phyloP scores from a whole-genome alignment of 2,329 filamentous ascomycete species.

The Penicillium sp. region DNA sequence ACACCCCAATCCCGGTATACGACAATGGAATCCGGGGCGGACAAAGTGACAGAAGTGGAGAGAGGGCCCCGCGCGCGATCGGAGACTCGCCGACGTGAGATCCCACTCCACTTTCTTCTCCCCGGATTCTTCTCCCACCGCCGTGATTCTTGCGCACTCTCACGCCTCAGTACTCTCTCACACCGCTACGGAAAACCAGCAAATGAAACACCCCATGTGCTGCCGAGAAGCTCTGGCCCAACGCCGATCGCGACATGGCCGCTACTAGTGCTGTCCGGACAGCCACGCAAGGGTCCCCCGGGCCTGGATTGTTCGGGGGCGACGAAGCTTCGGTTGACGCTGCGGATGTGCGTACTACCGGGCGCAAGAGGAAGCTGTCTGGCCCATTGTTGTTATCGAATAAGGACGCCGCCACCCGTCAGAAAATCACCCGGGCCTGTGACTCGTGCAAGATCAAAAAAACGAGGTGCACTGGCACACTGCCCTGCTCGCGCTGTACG shows the following conservation, averaged over 20 bases:
- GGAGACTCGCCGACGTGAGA: slow-evolving; percentile 8
- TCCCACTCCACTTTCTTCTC: slow-evolving; percentile 5
- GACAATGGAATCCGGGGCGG: slow-evolving; percentile 2
- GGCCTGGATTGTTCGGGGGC: slow-evolving; percentile 6
- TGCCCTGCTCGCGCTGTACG: slow-evolving; percentile 37
- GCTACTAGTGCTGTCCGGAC: slow-evolving; percentile 12
- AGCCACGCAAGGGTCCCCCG: slow-evolving; percentile 11
- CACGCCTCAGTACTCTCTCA: no score
- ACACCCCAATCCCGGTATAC: no score
- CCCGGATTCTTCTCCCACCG: slow-evolving; percentile 18
- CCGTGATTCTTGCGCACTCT: no score
- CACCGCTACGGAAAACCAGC: no score
- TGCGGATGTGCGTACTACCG: not conserved
- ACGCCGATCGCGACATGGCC: slow-evolving; percentile 14
- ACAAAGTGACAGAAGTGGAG: slow-evolving; percentile 9
- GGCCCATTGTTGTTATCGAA: slow-evolving; percentile 14
- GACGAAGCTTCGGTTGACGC: not conserved
- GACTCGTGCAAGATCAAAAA: slow-evolving; percentile 42
- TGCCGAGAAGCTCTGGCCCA: slow-evolving; percentile 7
- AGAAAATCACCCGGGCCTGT: slow-evolving; percentile 41
- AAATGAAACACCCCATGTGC: slow-evolving; percentile 8
- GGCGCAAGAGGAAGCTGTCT: slow-evolving; percentile 33
- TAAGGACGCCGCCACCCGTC: slow-evolving; percentile 25
- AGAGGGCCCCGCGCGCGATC: slow-evolving; percentile 13
- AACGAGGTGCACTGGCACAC: slow-evolving; percentile 38